Evolutionary conservation across 1,284 basidiomycete genomes (phyloP).

Genomic region (Vanrija sp.): DNA sequence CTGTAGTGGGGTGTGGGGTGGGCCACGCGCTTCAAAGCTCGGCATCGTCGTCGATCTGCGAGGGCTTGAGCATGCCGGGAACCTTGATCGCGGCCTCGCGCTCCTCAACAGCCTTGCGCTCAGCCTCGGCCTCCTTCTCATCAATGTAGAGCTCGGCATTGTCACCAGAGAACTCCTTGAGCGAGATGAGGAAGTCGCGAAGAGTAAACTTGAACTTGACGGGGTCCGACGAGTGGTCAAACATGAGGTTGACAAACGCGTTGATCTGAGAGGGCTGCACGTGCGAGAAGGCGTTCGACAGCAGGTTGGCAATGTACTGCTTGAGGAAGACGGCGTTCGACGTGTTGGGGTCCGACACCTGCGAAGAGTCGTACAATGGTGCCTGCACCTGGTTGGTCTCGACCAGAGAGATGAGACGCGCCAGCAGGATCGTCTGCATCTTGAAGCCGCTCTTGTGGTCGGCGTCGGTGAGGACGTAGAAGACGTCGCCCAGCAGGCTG

Average conservation of each 20-base stretch:
- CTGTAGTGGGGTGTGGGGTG: neutral
- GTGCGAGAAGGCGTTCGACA: slow-evolving; percentile 85
- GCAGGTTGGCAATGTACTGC: slow-evolving; percentile 81
- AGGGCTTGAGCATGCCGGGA: slow-evolving; percentile 98
- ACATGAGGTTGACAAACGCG: slow-evolving; percentile 73
- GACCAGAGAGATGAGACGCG: slow-evolving; percentile 89
- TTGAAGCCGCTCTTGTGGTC: slow-evolving; percentile 99
- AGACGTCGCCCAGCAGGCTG: slow-evolving; percentile 89
- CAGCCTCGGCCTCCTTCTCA: slow-evolving; percentile 86
- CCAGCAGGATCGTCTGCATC: slow-evolving; percentile 81
- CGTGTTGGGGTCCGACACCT: slow-evolving; percentile 68
- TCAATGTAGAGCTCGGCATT: slow-evolving; percentile 85
- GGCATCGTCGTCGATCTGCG: slow-evolving; percentile 76
- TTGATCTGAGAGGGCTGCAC: slow-evolving; percentile 76
- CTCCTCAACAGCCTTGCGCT: slow-evolving; percentile 68
- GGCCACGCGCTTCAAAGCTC: slow-evolving; percentile 31
- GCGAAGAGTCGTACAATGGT: slow-evolving; percentile 78
- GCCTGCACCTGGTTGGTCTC: slow-evolving; percentile 76
- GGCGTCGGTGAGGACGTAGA: slow-evolving; percentile 95
- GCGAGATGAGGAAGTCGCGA: slow-evolving; percentile 72
- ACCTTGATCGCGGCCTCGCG: slow-evolving; percentile 85
- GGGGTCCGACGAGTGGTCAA: slow-evolving; percentile 82
- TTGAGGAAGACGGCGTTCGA: slow-evolving; percentile 80
- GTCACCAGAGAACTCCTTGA: slow-evolving; percentile 85
- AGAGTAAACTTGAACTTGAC: slow-evolving; percentile 92